Evolutionary conservation across 2,329 filamentous ascomycete genomes (phyloP).

Genomic region (Xylariaceae sp.): DNA sequence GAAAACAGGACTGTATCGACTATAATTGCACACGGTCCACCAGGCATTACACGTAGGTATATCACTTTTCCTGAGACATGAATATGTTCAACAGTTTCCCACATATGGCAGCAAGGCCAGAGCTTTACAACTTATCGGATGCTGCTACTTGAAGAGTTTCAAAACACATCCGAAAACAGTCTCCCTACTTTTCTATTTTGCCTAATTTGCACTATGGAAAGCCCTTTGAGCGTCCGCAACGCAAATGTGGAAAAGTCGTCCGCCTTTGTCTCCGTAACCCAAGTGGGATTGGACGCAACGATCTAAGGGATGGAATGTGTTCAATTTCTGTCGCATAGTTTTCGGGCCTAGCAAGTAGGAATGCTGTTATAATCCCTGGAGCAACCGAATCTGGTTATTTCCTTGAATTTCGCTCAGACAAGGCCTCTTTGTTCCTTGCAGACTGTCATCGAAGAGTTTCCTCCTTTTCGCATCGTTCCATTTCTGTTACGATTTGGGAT

Average conservation of each 20-base stretch:
- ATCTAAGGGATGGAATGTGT: slow-evolving; percentile 25
- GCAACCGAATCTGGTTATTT: slow-evolving; percentile 6
- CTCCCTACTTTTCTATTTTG: background rate
- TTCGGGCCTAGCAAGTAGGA: slow-evolving; percentile 16
- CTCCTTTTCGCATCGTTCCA: slow-evolving; percentile 2
- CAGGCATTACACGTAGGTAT: background rate
- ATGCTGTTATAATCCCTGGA: slow-evolving; percentile 19
- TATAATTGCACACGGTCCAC: background rate
- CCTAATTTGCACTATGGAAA: slow-evolving; percentile 1
- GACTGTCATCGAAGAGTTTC: slow-evolving; percentile 11
- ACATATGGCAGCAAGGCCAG: background rate
- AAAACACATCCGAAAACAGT: background rate
- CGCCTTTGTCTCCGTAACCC: slow-evolving; percentile 25
- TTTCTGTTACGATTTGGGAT: slow-evolving; percentile 2
- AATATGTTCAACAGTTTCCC: background rate
- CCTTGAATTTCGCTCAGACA: slow-evolving; percentile 1
- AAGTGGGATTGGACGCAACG: slow-evolving; percentile 6
- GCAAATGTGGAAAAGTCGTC: slow-evolving; percentile 21
- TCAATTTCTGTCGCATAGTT: slow-evolving; percentile 9
- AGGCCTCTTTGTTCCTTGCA: slow-evolving; percentile 16
- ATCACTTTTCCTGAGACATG: background rate
- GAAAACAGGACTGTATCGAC: background rate
- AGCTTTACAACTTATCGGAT: background rate
- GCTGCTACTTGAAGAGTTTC: no score
- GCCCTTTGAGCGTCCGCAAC: background rate